phyloP scores from a whole-genome alignment of 2,329 filamentous ascomycete genomes.

The Huntiella bhutanensis region DNA sequence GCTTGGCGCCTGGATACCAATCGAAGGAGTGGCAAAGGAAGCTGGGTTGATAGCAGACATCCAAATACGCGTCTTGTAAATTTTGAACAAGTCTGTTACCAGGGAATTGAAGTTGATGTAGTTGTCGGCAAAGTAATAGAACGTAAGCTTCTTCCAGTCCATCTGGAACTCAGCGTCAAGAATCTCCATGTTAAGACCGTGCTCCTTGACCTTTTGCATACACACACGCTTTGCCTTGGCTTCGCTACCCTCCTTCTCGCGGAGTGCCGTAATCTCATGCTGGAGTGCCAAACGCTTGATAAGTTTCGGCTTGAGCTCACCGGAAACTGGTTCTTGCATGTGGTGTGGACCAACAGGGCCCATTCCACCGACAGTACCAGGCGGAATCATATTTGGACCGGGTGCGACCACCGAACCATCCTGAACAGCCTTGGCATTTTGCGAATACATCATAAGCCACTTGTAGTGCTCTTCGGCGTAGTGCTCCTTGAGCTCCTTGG shows the following conservation, averaged over 20 bases:
- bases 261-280: slow-evolving; percentile 73
- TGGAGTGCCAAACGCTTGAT: slow-evolving; percentile 87
- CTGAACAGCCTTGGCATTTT: slow-evolving; percentile 46
- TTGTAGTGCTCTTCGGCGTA: slow-evolving; percentile 92
- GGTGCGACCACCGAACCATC: slow-evolving; percentile 34
- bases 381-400: slow-evolving; percentile 1
- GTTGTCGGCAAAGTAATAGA: slow-evolving; percentile 94
- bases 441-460: slow-evolving; percentile 97
- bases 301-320: slow-evolving; percentile 82
- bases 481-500: slow-evolving; percentile 75
- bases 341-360: slow-evolving; percentile 56
- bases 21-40: slow-evolving; percentile 66
- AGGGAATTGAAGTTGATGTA: slow-evolving; percentile 99
- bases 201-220: slow-evolving; percentile 89
- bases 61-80: slow-evolving; percentile 98
- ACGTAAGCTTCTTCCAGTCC: slow-evolving; percentile 98
- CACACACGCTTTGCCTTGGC: slow-evolving; percentile 94
- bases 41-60: slow-evolving; percentile 98
- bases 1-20: slow-evolving; percentile 51
- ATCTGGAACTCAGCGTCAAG: slow-evolving; percentile 97
- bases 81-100: slow-evolving; percentile 94
- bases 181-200: slow-evolving; percentile 94
- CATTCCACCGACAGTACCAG: slow-evolving; percentile 56
- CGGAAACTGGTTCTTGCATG: slow-evolving; percentile 48
- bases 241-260: slow-evolving; percentile 93